phyloP scores from a whole-genome alignment of 352 stramenopile species.

The Phytopythium mirpurense region DNA sequence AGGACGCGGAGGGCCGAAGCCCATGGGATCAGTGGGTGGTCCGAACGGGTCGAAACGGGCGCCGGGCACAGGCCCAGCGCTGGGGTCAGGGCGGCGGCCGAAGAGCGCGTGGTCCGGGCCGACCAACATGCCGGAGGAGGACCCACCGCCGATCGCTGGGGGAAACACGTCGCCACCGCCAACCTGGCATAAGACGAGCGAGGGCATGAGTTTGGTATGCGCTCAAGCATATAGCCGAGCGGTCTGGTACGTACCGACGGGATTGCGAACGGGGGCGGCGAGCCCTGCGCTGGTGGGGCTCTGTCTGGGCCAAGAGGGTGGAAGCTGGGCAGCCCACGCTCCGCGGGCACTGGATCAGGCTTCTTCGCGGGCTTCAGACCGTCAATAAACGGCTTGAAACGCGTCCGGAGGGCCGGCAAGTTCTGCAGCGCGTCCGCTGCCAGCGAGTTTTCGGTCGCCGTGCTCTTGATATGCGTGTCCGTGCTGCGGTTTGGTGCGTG shows the following conservation, averaged over 20 bases:
- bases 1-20: constrained; percentile 27
- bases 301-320: constrained; percentile 9
- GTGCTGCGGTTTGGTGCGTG: constrained; percentile 21
- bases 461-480: constrained; percentile 25
- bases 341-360: constrained; percentile 6
- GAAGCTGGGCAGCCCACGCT: constrained; percentile 11
- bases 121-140: constrained; percentile 67
- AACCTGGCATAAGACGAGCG: constrained; percentile 21
- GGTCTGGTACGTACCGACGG: constrained; percentile 18
- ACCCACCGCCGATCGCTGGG: constrained; percentile 45
- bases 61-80: constrained; percentile 52
- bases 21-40: constrained; percentile 43
- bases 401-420: constrained; percentile 36
- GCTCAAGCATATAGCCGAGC: too few relatives aligned
- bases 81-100: constrained; percentile 47
- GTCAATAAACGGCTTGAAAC: constrained; percentile 49
- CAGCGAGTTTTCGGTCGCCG: constrained; percentile 14
- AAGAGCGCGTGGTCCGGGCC: constrained; percentile 76
- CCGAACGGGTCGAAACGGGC: constrained; percentile 84
- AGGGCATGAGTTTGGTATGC: neutral
- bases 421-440: constrained; percentile 47
- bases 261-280: constrained; percentile 24
- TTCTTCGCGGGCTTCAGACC: constrained; percentile 46
- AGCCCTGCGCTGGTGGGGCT: constrained; percentile 10
- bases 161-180: constrained; percentile 65